These are phyloP conservation scores for Syncephalastrum sp. DNA, from an alignment of 371 early-diverging fungal genomes.

Conservation along the genomic window DNA sequence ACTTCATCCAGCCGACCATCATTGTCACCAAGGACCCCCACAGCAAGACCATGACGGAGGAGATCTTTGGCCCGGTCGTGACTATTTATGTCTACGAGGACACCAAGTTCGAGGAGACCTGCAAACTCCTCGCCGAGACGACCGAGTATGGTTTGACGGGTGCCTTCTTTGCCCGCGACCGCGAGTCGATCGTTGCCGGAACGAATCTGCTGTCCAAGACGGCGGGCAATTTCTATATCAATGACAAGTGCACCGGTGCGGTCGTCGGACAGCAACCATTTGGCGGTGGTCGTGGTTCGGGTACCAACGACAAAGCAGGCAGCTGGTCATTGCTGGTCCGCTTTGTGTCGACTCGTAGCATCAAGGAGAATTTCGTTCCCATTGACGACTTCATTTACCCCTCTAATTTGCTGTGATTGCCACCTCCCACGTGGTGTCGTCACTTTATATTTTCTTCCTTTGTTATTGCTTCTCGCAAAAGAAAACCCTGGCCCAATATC, in stretches of 20 bases:
- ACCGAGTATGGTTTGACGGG: constrained; percentile 92
- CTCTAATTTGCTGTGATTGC: constrained; percentile 58
- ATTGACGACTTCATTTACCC: constrained; percentile 81
- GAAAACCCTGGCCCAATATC: too few relatives aligned
- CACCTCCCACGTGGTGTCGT: not conserved
- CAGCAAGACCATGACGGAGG: constrained; percentile 87
- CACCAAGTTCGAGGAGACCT: constrained; percentile 71
- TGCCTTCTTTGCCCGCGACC: constrained; percentile 86
- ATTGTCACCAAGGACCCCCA: constrained; percentile 84
- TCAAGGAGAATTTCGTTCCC: constrained; percentile 95
- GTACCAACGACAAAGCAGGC: constrained; percentile 99
- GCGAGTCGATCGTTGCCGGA: constrained; percentile 74
- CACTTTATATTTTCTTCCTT: constrained; percentile 1
- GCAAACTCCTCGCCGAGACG: constrained; percentile 79
- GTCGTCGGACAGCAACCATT: constrained; percentile 98
- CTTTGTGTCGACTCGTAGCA: constrained; percentile 92
- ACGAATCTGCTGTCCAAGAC: constrained; percentile 82
- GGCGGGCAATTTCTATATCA: constrained; percentile 98
- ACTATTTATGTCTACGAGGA: constrained; percentile 93
- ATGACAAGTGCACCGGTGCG: constrained; percentile 98
- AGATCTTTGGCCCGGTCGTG: constrained; percentile 97
- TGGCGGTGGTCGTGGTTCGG: constrained; percentile 93
- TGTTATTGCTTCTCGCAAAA: not conserved
- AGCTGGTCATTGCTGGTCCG: constrained; percentile 61
- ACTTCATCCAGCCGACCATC: constrained; percentile 91